Percentiles rank a stretch among this genome's conserved stretches.
These are phyloP conservation scores for Terana coerulea DNA, from an alignment of 768 basidiomycete genomes.

Conservation along the genomic window DNA sequence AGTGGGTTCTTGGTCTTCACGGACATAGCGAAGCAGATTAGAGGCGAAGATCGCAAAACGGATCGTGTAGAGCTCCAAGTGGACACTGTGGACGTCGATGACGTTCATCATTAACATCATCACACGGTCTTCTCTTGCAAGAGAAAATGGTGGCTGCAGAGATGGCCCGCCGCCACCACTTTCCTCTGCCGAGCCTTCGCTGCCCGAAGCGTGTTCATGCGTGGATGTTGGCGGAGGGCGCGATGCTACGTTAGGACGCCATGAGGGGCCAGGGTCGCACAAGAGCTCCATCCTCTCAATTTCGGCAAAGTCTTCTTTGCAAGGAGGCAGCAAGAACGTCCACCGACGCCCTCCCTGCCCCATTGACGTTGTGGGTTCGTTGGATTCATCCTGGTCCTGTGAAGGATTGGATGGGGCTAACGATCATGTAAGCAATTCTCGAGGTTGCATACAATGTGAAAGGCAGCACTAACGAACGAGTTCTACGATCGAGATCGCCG, in stretches of 20 bases:
- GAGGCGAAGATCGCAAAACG: conserved; percentile 4
- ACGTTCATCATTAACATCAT: conserved; percentile 1
- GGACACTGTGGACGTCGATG: neutral
- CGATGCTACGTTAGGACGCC: neutral
- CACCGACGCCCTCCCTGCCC: neutral
- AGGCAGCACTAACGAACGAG: neutral
- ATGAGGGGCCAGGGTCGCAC: neutral
- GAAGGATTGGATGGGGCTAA: too few species aligned
- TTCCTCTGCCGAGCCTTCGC: neutral
- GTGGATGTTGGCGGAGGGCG: neutral
- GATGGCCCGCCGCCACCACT: neutral
- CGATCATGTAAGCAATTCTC: too few species aligned
- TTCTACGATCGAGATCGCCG: neutral
- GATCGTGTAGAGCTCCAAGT: neutral
- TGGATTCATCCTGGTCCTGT: too few species aligned
- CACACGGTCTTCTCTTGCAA: neutral
- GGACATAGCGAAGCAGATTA: neutral
- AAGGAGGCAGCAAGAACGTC: neutral
- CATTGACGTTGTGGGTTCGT: too few species aligned
- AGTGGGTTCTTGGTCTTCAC: neutral
- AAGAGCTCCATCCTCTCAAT: conserved; percentile 4
- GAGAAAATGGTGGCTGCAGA: neutral
- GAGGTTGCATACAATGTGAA: neutral
- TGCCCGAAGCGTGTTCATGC: neutral
- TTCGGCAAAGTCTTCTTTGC: neutral